Evolutionary conservation across 1,284 basidiomycete genomes (phyloP).

Genomic region (Moesziomyces sp.): DNA sequence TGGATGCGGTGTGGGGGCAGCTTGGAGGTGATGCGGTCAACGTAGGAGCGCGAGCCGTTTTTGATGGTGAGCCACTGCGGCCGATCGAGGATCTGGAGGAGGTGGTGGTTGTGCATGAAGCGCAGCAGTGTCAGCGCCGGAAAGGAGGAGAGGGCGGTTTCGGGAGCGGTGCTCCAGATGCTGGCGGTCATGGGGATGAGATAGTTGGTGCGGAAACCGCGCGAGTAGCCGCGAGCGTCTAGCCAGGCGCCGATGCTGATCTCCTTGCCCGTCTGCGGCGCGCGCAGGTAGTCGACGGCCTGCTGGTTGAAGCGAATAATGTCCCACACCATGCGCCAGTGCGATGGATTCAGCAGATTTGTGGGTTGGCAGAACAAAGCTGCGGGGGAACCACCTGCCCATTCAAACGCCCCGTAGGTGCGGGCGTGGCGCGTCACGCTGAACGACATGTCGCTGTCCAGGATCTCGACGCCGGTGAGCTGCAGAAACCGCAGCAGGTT

Average conservation of each 20-base stretch:
- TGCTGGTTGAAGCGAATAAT: constrained; percentile 81
- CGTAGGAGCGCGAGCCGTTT: constrained; percentile 72
- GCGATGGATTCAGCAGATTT: constrained; percentile 72
- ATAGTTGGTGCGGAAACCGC: constrained; percentile 80
- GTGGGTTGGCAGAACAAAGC: constrained; percentile 49
- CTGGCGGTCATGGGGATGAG: constrained; percentile 72
- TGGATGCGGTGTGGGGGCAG: constrained; percentile 27
- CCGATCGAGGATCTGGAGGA: constrained; percentile 79
- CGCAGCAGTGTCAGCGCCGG: constrained; percentile 79
- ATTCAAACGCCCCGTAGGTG: constrained; percentile 48
- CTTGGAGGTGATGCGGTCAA: constrained; percentile 40
- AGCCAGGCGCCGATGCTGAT: constrained; percentile 79
- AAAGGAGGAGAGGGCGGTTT: constrained; percentile 78
- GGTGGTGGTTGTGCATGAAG: constrained; percentile 83
- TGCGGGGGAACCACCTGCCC: constrained; percentile 46
- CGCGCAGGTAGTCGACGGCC: constrained; percentile 69
- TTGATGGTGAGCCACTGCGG: constrained; percentile 81
- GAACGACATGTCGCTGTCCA: constrained; percentile 82
- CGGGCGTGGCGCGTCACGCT: constrained; percentile 70
- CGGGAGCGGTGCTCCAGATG: constrained; percentile 83
- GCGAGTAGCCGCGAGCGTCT: constrained; percentile 76
- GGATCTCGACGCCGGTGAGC: constrained; percentile 72
- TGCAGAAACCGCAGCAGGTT: constrained; percentile 81
- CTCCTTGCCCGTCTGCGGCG: constrained; percentile 27
- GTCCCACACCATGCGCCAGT: constrained; percentile 83